Evolutionary conservation across 1,284 basidiomycete species (phyloP).

Genomic region (Boletus sp.): DNA sequence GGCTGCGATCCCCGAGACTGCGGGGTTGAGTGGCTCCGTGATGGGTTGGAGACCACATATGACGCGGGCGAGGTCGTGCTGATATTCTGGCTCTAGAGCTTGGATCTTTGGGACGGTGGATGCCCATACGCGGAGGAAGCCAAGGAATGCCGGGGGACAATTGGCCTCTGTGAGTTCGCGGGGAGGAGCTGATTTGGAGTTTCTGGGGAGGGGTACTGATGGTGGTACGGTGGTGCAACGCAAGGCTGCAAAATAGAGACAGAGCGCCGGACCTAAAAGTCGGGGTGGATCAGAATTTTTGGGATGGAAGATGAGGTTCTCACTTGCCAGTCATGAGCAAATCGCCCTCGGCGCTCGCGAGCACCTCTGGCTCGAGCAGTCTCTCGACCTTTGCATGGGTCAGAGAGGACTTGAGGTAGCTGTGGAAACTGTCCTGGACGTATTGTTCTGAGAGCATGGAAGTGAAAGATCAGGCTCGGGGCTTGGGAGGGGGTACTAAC

Average conservation of each 20-base stretch:
- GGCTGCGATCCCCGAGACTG: conserved; percentile 60
- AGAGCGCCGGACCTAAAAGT: conserved; percentile 62
- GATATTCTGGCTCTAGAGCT: conserved; percentile 52
- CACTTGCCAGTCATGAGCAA: conserved; percentile 73
- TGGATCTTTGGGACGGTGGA: conserved; percentile 63
- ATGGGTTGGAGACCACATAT: conserved; percentile 61
- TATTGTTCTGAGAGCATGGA: conserved; percentile 61
- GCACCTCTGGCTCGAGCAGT: conserved; percentile 62
- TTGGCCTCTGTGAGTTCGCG: conserved; percentile 50
- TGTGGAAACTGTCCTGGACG: conserved; percentile 74
- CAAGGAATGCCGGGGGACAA: conserved; percentile 57
- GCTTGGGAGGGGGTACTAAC: no score
- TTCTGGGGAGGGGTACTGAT: conserved; percentile 54
- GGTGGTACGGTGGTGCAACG: conserved; percentile 56
- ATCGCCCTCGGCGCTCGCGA: conserved; percentile 73
- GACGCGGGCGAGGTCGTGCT: conserved; percentile 76
- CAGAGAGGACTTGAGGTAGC: conserved; percentile 72
- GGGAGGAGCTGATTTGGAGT: conserved; percentile 36
- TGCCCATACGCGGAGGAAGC: conserved; percentile 72
- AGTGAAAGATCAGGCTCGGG: no score
- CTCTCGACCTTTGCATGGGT: conserved; percentile 70
- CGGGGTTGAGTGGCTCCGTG: conserved; percentile 34
- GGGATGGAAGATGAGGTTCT: no score
- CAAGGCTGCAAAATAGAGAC: conserved; percentile 62
- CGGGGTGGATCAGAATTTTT: no score